Percentiles rank a stretch among this genome's conserved stretches.
These are phyloP conservation scores for Calonectria ilicicola DNA, from an alignment of 2,329 filamentous ascomycete genomes.

Conservation along the genomic window DNA sequence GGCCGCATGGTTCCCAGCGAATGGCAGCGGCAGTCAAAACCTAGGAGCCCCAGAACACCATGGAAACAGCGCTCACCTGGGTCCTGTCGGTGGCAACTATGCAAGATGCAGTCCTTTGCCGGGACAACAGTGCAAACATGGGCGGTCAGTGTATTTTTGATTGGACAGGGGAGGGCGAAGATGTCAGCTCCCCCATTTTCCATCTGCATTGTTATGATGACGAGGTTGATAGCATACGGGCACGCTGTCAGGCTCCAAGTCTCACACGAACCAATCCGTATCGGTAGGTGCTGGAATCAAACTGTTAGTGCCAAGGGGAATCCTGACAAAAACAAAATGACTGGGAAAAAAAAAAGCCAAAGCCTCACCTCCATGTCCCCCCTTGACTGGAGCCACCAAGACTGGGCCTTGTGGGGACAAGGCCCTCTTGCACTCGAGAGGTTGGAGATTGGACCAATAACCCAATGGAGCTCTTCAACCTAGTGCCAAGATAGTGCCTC, in stretches of 20 bases:
- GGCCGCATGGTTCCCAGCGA: slow-evolving; percentile 14
- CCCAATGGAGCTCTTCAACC: slow-evolving; percentile 12
- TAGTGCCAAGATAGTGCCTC: slow-evolving; percentile 14
- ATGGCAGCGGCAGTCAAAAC: slow-evolving; percentile 4
- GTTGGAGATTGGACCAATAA: slow-evolving; percentile 9
- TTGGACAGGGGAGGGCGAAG: neutral
- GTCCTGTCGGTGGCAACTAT: slow-evolving; percentile 20
- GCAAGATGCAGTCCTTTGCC: slow-evolving; percentile 20
- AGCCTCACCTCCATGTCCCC: slow-evolving; percentile 5
- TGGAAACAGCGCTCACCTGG: slow-evolving; percentile 4
- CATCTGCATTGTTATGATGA: slow-evolving; percentile 1
- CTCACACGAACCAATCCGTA: neutral
- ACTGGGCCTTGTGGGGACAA: slow-evolving; percentile 11
- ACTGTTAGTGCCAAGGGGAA: neutral
- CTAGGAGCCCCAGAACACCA: slow-evolving; percentile 11
- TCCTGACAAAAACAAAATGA: slow-evolving; percentile 17
- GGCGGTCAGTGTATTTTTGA: neutral
- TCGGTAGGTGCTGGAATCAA: neutral
- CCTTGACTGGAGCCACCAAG: neutral
- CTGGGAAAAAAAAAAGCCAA: neutral
- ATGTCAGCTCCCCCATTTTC: neutral
- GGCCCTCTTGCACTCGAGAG: slow-evolving; percentile 1
- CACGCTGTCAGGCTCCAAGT: neutral
- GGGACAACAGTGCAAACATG: slow-evolving; percentile 18
- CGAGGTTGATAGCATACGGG: neutral